Percentiles rank a stretch among this genome's conserved stretches.
Evolutionary conservation across 495 filamentous ascomycete species (phyloP).

Genomic region (Sabuloglossum arenarium): DNA sequence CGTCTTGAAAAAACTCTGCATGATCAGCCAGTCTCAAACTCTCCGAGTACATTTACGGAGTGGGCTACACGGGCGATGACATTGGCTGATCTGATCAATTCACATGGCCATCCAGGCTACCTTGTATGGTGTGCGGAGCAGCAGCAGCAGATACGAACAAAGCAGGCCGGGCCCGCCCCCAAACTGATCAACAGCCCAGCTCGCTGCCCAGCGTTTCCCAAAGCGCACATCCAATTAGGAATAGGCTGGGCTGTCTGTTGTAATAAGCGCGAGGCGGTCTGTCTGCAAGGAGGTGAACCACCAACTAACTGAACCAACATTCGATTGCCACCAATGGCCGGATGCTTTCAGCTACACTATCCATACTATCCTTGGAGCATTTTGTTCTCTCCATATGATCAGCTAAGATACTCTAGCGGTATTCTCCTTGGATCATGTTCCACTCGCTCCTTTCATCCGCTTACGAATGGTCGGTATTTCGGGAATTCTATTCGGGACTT

Average conservation of each 20-base stretch:
- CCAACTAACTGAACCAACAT: neutral
- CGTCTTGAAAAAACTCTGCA: neutral
- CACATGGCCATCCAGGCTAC: neutral
- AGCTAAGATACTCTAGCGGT: neutral
- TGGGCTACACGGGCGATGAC: neutral
- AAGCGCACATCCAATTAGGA: neutral
- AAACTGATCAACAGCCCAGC: neutral
- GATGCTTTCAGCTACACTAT: neutral
- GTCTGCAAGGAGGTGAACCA: neutral
- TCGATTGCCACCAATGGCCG: neutral
- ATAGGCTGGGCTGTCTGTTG: neutral
- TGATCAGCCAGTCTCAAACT: neutral
- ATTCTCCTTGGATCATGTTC: neutral
- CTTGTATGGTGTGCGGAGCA: neutral
- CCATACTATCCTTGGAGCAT: neutral
- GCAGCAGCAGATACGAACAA: neutral
- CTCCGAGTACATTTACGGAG: neutral
- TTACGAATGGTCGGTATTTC: neutral
- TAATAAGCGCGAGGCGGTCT: constrained; percentile 3
- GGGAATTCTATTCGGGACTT: neutral
- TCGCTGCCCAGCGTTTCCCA: neutral
- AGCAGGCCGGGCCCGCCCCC: neutral
- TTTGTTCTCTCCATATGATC: neutral
- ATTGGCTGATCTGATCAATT: neutral
- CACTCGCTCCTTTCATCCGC: neutral